Base-by-base conservation (phyloP, 768 basidiomycete genomes). In the Tylopilus subfusipes region DNA sequence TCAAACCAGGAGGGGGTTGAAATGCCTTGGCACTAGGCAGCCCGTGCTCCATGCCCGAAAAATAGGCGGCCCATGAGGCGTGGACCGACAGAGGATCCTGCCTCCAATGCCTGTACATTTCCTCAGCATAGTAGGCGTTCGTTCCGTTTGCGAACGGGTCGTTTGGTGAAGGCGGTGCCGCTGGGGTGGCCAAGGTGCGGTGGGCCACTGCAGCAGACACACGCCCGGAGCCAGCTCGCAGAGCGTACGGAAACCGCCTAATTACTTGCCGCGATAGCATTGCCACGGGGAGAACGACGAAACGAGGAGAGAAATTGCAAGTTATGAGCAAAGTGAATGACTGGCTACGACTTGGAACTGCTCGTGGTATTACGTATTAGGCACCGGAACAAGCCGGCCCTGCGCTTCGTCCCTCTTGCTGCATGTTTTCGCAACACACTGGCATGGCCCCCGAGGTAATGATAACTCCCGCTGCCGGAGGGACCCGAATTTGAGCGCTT, bases 101-200 rank as follows among this genome's bases (percentile, higher is more conserved):
- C 71, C 81, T 82, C 92, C 91, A 93, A 62, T 87, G 84, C 60
- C 84, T 82, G 75, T 96, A 98, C 96, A 98, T 98, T 73, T 96
- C 93, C 64, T 91, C 95, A 19, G 88, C 89, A 68, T 98, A 98
- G 76, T 96, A 94, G 22, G 93, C 79, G 73, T 97, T 98, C 39
- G 89, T 94, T 39, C 93, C 94, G 54, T 92, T 96, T 13, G 94
- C 95, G 70, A 98, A 97, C 9, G 80, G 78, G 69, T 93, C 90
- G 62, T 90, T 90, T 21, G 87, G 74, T 2, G 89, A 90, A 2
- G 88, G 89, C 22, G 81, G 69, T 0, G 73, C 68, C 1, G 77
- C 69, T 19, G 79, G 71, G 31, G 76, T 82, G 24, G 84, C 83
- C 52, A 83, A 59, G 2, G 68, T 54, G 29, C 76, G 76, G 40